Percentiles rank a stretch among this genome's conserved stretches.
Evolutionary conservation across 2,329 filamentous ascomycete genomes (phyloP).

Genomic region (Pezicula neosporulosa): DNA sequence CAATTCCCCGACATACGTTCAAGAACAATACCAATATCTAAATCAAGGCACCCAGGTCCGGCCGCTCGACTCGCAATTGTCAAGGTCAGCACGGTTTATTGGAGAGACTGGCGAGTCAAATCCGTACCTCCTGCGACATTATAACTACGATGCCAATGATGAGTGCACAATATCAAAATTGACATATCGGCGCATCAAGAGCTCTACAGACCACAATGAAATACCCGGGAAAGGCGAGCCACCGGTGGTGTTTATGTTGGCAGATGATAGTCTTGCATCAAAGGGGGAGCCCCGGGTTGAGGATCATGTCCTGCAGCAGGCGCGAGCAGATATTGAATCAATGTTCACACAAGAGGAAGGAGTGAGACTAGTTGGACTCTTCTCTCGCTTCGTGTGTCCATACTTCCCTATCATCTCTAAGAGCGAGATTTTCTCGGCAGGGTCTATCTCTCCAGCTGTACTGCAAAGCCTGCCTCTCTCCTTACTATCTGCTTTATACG

Average conservation of each 20-base stretch:
- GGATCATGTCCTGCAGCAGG: conserved; percentile 22
- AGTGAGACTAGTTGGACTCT: conserved; percentile 34
- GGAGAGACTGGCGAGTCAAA: conserved; percentile 30
- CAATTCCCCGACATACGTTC: conserved; percentile 11
- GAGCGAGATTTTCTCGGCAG: conserved; percentile 27
- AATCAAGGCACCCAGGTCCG: conserved; percentile 22
- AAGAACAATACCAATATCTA: conserved; percentile 9
- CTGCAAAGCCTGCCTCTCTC: conserved; percentile 32
- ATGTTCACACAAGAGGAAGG: conserved; percentile 30
- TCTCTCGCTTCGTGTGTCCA: conserved; percentile 39
- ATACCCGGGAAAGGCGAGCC: conserved; percentile 22
- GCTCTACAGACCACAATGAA: conserved; percentile 12
- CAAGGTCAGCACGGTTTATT: conserved; percentile 24
- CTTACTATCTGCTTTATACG: conserved; percentile 38
- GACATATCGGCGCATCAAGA: conserved; percentile 26
- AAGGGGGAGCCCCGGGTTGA: conserved; percentile 28
- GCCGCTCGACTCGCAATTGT: conserved; percentile 22
- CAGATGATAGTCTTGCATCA: conserved; percentile 24
- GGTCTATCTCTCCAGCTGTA: conserved; percentile 22
- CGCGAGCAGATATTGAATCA: conserved; percentile 18
- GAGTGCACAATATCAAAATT: conserved; percentile 28
- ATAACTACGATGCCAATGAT: conserved; percentile 26
- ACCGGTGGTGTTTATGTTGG: conserved; percentile 28
- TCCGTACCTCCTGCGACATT: conserved; percentile 26
- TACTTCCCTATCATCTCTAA: conserved; percentile 40